Conservation (phyloP, 768 basidiomycete genomes). For the Clitopilus passeckerianus region DNA sequence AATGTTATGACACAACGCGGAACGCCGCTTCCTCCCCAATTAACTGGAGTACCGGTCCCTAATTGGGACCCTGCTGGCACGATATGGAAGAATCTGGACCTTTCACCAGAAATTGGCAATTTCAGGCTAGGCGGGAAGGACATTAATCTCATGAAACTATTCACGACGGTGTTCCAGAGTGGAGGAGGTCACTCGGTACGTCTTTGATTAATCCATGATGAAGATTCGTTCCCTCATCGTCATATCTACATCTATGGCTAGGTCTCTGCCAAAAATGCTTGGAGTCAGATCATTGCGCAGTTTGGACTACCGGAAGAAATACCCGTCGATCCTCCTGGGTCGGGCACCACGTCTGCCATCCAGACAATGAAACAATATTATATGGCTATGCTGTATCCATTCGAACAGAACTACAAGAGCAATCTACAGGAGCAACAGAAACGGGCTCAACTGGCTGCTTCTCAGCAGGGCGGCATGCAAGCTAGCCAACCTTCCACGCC, state of each 20-base stretch:
- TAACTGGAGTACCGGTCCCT: slow-evolving; percentile 57
- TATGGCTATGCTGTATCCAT: slow-evolving; percentile 56
- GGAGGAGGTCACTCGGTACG: slow-evolving; percentile 64
- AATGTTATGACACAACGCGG: slow-evolving; percentile 51
- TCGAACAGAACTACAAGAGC: slow-evolving; percentile 67
- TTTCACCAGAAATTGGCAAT: slow-evolving; percentile 54
- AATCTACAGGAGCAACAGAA: slow-evolving; percentile 58
- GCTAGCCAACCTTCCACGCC: neutral
- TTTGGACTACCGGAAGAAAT: slow-evolving; percentile 61
- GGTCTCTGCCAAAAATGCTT: slow-evolving; percentile 49
- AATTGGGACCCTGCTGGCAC: slow-evolving; percentile 61
- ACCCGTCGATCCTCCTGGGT: slow-evolving; percentile 34
- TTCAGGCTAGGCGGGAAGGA: slow-evolving; percentile 72
- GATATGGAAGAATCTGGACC: slow-evolving; percentile 63
- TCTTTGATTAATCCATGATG: neutral
- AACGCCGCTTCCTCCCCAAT: slow-evolving; percentile 68
- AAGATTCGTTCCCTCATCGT: neutral
- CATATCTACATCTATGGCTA: slow-evolving; percentile 18
- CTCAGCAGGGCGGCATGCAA: neutral
- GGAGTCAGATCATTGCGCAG: slow-evolving; percentile 47
- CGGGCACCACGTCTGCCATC: slow-evolving; percentile 46
- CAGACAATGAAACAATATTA: slow-evolving; percentile 54
- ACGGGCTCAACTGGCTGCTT: slow-evolving; percentile 34
- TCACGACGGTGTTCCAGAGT: slow-evolving; percentile 50
- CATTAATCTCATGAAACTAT: slow-evolving; percentile 72